phyloP scores from a whole-genome alignment of 2,329 filamentous ascomycete species.

The Calonectria pauciramosa region DNA sequence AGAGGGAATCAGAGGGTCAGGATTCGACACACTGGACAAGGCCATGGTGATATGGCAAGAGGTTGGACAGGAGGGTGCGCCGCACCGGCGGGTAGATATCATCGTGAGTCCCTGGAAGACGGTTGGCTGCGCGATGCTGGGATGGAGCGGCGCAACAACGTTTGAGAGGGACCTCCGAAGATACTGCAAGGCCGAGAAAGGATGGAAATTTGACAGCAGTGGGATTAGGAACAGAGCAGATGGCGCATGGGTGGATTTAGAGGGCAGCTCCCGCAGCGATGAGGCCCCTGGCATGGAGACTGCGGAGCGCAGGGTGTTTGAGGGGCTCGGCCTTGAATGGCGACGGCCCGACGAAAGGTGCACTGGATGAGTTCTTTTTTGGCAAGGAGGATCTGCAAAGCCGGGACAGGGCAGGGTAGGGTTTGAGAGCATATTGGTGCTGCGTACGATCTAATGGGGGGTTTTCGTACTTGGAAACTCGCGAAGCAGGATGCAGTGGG shows the following conservation, averaged over 20 bases:
- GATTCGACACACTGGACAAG: conserved; percentile 93
- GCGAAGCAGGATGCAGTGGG: not conserved
- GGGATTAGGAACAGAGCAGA: conserved; percentile 79
- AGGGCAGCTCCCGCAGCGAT: conserved; percentile 60
- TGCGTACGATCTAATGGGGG: not conserved
- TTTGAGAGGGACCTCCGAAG: conserved; percentile 89
- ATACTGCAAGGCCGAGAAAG: conserved; percentile 80
- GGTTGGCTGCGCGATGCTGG: conserved; percentile 87
- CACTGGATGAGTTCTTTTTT: conserved; percentile 64
- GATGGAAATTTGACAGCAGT: conserved; percentile 92
- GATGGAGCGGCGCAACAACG: conserved; percentile 90
- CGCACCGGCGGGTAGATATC: conserved; percentile 90
- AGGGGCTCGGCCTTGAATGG: conserved; percentile 79
- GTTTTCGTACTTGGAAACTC: not conserved
- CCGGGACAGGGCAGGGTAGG: not conserved
- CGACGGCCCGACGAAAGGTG: conserved; percentile 76
- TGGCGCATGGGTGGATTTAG: conserved; percentile 79
- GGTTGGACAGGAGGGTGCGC: conserved; percentile 40
- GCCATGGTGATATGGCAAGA: conserved; percentile 91
- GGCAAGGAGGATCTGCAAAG: not conserved
- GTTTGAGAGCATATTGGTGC: not conserved
- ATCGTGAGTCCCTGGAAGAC: conserved; percentile 92
- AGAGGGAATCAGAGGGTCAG: conserved; percentile 58
- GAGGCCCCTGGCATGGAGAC: conserved; percentile 74
- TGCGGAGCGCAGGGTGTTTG: conserved; percentile 86